Evolutionary conservation across 192 early-diverging fungal genomes (phyloP).

Genomic region (Podila minutissima): DNA sequence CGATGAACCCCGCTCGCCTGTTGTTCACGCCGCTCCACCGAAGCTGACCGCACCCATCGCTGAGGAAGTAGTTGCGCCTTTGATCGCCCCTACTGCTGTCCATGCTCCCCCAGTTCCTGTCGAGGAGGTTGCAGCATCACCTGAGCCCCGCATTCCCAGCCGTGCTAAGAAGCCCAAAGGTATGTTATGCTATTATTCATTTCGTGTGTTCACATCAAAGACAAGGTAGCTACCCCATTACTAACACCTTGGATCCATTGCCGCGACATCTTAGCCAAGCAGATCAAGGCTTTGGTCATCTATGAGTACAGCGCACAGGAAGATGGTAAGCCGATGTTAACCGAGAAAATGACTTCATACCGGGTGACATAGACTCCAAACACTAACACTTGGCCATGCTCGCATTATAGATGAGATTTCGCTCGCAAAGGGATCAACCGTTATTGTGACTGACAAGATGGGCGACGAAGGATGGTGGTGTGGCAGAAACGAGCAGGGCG

Average conservation of each 20-base stretch:
- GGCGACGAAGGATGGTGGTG: conserved; percentile 66
- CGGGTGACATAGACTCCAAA: too few species aligned
- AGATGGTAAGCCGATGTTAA: conserved; percentile 42
- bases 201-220: too few species aligned
- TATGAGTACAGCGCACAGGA: conserved; percentile 59
- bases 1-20: conserved; percentile 39
- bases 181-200: background rate
- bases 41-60: conserved; percentile 27
- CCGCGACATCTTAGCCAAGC: conserved; percentile 13
- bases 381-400: too few species aligned
- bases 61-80: conserved; percentile 19
- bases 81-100: conserved; percentile 18
- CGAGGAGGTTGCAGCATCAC: conserved; percentile 12
- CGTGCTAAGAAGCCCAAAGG: conserved; percentile 49
- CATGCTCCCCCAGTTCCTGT: conserved; percentile 18
- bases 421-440: conserved; percentile 52
- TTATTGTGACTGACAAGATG: conserved; percentile 57
- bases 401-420: conserved; percentile 57
- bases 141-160: conserved; percentile 37
- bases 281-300: conserved; percentile 56
- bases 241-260: background rate
- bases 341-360: too few species aligned
- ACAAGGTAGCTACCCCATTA: background rate
- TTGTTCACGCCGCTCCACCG: conserved; percentile 4
- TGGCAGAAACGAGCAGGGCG: conserved; percentile 62